Evolutionary conservation across 768 basidiomycete genomes (phyloP), one percentile per base, ranked within the genome.

Genomic region (Suillus paluster): DNA sequence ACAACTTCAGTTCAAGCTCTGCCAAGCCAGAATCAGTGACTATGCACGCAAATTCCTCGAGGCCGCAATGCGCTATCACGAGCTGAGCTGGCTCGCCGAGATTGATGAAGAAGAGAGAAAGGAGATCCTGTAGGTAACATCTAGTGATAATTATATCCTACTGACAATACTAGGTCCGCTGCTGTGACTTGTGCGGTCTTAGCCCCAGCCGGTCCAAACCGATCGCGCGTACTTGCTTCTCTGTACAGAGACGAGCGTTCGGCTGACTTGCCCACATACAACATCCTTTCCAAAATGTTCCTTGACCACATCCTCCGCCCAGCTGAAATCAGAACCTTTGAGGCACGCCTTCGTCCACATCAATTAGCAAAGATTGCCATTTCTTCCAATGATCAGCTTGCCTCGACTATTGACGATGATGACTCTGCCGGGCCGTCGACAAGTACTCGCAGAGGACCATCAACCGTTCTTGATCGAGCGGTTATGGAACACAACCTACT

Each of bases 401-500:
- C 91, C 6, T 88, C 91, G 15, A 78, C 85, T 30, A 83, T 85
- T 27, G 83, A 84, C 46, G 84, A 86, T 57, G 86, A 88, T 58
- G 80, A 79, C 59, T 79, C 77, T 48, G 74, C 73, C 33, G 88
- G 88, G 30, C 82, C 86, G 9, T 80, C 78, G 14, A 77, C 83
- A 17, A 92, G 90, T 76, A 92, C 85, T 42, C 85, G 95, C 64
- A 94, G 90, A 45, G 97, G 95, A 1, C 97, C 97, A 4, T 89
- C 94, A 7, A 99, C 96, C 11, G 96, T 99, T 21, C 84, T 99
- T 46, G 97, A 99, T 74, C 87, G 96, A 50, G 97, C 97, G 7
- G 95, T 99, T 50, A 94, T 99, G 90, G 97, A 99, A 73, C 97
- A 99, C 78, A 99, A 99, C 75, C 83, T 99, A 11, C 86, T 98